Base-by-base conservation (phyloP, 2,329 filamentous ascomycete species). In the Colletotrichum gigasporum region DNA sequence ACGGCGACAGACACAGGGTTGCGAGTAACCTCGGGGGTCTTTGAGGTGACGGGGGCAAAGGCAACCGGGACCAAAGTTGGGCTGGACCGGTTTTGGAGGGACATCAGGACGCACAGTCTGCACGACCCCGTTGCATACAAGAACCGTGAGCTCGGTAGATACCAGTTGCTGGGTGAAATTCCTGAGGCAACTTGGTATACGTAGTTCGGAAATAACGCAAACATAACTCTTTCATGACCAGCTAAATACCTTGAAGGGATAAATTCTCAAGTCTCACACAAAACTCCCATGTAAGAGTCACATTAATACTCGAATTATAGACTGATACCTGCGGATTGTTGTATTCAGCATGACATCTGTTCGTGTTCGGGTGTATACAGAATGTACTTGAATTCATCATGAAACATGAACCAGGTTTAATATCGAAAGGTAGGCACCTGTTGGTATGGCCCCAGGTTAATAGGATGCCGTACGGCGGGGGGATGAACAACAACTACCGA, bases 81-180 rank as follows among this genome's bases (percentile, higher is more conserved):
- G 0, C 74, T 91, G 62, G 89, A 90, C 76, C 78, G 88, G 1
- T 91, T 88, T 73, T 91, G 87, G 87, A 80, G 88, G 45, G 88
- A 91, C 70, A 77, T 90, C n/a, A 75, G 89, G 5, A 90, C 87
- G 4, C 89, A 91, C 74, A 85, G 83, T 1, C 72, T 91, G 69
- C 88, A 91, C 74, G 89, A 91, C 72, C 88, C 88, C 0, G 87
- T 91, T 26, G 85, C 87, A 22, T 90, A 90, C 69, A 90, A 90
- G 80, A 87, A 89, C 60, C 75, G 84, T 3, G 88, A 91, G 74
- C 69, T 90, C 53, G 88, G 88, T 0, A 75, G 84, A 20, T 90
- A 81, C 70, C 78, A 83, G 37, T 69, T 91, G 57, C 69, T 90
- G 51, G 81, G 79, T 12, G 85, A 90, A 75, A 70, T 83, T 10